phyloP scores from a whole-genome alignment of 257 asterid genomes.

The Lycium ferocissimum region DNA sequence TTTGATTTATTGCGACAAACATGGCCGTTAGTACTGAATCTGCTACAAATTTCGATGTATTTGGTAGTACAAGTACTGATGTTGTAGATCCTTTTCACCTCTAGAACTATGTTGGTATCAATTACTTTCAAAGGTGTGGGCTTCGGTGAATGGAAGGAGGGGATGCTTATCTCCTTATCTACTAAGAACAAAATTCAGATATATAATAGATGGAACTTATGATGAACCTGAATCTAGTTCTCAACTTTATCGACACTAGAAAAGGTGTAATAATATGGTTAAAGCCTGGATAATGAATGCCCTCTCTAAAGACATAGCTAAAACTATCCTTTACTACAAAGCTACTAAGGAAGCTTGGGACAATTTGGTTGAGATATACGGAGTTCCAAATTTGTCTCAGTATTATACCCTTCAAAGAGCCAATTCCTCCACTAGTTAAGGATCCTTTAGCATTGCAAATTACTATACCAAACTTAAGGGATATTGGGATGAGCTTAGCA shows the following conservation, averaged over 20 bases:
- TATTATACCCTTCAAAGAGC: neutral
- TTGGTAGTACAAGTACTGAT: neutral
- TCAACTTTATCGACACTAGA: neutral
- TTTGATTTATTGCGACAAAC: too few relatives aligned
- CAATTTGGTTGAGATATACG: neutral
- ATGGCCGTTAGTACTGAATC: too few relatives aligned
- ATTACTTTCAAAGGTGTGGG: neutral
- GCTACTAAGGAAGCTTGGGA: neutral
- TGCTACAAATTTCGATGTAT: too few relatives aligned
- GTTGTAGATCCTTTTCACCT: neutral
- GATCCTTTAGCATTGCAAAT: neutral
- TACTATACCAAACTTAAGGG: neutral
- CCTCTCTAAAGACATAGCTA: too few relatives aligned
- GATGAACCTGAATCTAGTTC: neutral
- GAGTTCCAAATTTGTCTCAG: neutral
- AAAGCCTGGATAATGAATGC: neutral
- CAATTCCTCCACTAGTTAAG: neutral
- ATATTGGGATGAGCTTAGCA: neutral
- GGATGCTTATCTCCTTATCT: neutral
- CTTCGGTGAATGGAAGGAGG: neutral
- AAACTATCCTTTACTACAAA: neutral
- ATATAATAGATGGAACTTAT: neutral
- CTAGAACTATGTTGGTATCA: neutral
- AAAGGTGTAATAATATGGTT: neutral
- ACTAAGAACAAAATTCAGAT: neutral